Conservation (phyloP, 116 monocot species). For the Posidonia oceanica region DNA sequence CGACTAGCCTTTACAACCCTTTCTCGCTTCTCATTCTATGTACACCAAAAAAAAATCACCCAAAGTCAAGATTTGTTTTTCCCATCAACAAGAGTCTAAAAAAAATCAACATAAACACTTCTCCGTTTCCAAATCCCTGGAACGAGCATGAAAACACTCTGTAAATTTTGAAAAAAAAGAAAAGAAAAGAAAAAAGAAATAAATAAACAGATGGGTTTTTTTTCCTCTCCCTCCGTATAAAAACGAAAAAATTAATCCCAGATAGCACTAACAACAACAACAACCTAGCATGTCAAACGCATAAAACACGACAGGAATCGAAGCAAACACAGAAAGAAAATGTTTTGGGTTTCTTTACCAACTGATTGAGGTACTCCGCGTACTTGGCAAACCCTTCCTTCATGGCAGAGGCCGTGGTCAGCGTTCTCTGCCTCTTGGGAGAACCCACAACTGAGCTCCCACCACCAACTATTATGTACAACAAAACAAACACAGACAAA, state of each 20-base stretch:
- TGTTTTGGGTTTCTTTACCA: constrained; percentile 17
- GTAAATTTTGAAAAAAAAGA: background rate
- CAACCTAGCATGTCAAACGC: background rate
- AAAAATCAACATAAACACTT: background rate
- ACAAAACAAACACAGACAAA: background rate
- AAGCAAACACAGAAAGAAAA: too few species aligned
- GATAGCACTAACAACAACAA: too few species aligned
- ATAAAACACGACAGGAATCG: background rate
- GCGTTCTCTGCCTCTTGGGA: constrained; percentile 37
- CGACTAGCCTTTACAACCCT: constrained; percentile 92
- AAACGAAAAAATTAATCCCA: too few species aligned
- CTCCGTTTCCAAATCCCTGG: background rate
- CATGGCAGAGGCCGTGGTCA: constrained; percentile 34
- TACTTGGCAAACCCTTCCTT: constrained; percentile 57
- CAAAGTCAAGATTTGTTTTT: background rate
- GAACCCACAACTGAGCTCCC: constrained; percentile 13
- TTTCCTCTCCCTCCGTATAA: background rate
- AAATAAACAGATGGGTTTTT: background rate
- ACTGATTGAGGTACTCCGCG: constrained; percentile 50
- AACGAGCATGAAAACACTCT: background rate
- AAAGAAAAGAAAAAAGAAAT: background rate
- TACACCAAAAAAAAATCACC: background rate
- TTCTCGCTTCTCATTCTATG: constrained; percentile 91
- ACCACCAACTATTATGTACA: constrained; percentile 7
- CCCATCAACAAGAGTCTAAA: too few species aligned